These are phyloP conservation scores for Castanospermum australe DNA, from an alignment of 306 rosid species.

Conservation along the genomic window DNA sequence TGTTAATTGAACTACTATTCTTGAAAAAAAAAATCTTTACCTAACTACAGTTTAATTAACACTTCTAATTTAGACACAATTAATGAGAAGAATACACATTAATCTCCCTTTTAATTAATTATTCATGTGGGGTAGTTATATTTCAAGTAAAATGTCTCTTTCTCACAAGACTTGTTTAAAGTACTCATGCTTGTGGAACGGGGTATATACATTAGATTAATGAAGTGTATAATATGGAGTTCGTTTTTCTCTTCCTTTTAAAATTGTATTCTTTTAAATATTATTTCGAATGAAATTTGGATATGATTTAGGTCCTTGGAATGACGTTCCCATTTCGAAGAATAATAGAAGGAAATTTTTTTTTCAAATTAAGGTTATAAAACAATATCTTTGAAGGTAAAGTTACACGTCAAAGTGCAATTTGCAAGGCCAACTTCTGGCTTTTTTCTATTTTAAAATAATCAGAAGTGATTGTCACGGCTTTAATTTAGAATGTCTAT, in stretches of 20 bases:
- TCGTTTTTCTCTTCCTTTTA: neutral
- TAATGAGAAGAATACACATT: neutral
- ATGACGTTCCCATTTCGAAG: neutral
- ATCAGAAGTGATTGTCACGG: neutral
- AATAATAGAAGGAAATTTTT: no score
- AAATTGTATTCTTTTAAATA: neutral
- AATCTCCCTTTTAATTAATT: neutral
- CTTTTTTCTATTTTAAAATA: neutral
- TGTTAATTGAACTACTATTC: no score
- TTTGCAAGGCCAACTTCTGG: neutral
- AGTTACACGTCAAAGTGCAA: neutral
- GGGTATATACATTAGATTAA: no score
- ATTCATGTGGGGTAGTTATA: neutral
- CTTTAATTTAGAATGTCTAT: neutral
- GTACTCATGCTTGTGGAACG: neutral
- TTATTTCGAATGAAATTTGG: neutral
- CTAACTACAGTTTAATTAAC: neutral
- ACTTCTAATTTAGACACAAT: neutral
- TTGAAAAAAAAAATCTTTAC: neutral
- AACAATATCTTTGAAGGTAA: neutral
- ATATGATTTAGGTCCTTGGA: neutral
- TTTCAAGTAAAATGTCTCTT: neutral
- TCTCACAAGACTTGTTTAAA: neutral
- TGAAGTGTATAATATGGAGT: no score
- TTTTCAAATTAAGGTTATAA: neutral